Evolutionary conservation across 2,329 filamentous ascomycete species (phyloP), one percentile per base, ranked within the genome.

Genomic region (Aspergillus sp.): DNA sequence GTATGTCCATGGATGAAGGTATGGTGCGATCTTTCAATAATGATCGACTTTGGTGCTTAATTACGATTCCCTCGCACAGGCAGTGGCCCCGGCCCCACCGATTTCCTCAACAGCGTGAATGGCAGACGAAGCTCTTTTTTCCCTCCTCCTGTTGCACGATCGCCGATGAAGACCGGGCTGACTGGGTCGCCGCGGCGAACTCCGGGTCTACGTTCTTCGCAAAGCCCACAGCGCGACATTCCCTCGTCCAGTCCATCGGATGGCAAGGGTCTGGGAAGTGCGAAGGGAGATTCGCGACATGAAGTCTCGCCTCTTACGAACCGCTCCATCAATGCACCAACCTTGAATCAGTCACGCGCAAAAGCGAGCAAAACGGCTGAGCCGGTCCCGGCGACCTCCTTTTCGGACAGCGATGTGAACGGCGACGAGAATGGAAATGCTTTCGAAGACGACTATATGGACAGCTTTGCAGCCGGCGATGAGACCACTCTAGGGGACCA

Each of bases 1-100:
- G 79, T 52, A 85, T 87, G 84, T 83, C 85, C 20, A 73, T 86
- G 48, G 80, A 80, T 57, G 79, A 85, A 54, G 85, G 84, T 87
- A 76, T 51, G 56, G 51, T 17, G 33, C 30, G 19, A 16, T 47
- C n/a, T 22, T 30, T 20, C 22, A n/a, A 4, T n/a, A 40, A 11
- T 38, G 4, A 16, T n/a, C 42, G 19, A 20, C 40, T 6, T 5
- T 8, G 14, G 16, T 51, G 42, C 19, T 54, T n/a, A 52, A 20
- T 41, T 13, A 16, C 50, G 38, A 51, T 62, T 22, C 61, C 45
- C 20, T 40, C 54, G 38, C 35, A 24, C 54, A 76, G 73, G 70
- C 42, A 73, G 73, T 54, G 69, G 65, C 35, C 74, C 70, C 20
- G 72, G 67, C 38, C 74, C 74, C 30, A 66, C 68, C 38, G 73